Evolutionary conservation across 495 filamentous ascomycete genomes (phyloP), one percentile per base, ranked within the genome.

Genomic region (Penicillium paradoxum): DNA sequence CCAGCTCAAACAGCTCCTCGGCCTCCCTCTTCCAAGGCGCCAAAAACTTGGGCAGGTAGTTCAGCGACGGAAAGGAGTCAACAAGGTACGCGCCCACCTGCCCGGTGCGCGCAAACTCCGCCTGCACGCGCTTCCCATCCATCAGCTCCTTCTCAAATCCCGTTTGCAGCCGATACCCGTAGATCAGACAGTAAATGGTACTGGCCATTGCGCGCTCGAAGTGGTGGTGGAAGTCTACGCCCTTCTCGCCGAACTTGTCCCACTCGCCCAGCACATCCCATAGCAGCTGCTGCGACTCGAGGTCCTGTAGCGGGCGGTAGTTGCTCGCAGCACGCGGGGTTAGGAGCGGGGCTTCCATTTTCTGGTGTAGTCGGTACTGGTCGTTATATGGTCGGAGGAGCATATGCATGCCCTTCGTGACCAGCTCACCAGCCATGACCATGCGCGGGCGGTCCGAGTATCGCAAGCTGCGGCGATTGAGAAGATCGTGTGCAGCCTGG

Each of bases 201-300:
- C 82, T 79, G 13, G 75, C 70, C 18, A 79, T 80, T 63, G 80
- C 84, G 43, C 83, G 79, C 58, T 84, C 79, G 44, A 85, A 71
- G 29, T 71, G 69, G 54, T 79, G 74, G 38, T 76, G 58, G 59
- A 83, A 85, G 15, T 79, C 70, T 15, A 42, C 22, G 21, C 39
- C 19, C 2, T 42, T 30, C 42, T 32, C 17, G 17, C 42, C 42
- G n/a, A 32, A 32, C 49, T 51, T 22, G 46, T 47, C 38, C 21
- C 37, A 17, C 3, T 34, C n/a, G 1, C 6, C 22, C 6, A 61
- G 43, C 17, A 63, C 46, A 4, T 65, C 53, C 33, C 49, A 44
- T 2, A 57, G 30, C 4, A 65, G 21, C 18, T 58, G 54, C 17
- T 45, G 51, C 40, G 50, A 58, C 44, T 59, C 58, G 3, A 61